Evolutionary conservation across 257 asterid genomes (phyloP).

Genomic region (Penstemon barbatus): DNA sequence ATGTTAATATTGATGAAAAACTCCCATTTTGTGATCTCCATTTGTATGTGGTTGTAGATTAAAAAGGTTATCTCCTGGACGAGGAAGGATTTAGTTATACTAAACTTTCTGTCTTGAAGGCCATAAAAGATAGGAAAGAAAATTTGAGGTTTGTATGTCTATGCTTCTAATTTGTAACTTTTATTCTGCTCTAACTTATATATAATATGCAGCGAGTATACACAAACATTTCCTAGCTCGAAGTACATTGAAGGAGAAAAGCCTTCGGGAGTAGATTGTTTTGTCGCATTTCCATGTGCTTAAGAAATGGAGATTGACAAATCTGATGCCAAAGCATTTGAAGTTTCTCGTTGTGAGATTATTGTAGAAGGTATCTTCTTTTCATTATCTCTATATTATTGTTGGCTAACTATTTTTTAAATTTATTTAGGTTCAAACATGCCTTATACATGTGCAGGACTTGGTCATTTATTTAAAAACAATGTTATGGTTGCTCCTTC

Average conservation of each 20-base stretch:
- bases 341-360: constrained; percentile 76
- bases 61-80: constrained; percentile 92
- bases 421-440: constrained; percentile 44
- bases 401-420: no score
- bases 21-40: not conserved
- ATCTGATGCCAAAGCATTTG: constrained; percentile 85
- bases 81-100: constrained; percentile 94
- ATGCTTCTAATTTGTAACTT: constrained; percentile 11
- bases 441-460: constrained; percentile 94
- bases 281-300: constrained; percentile 95
- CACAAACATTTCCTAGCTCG: constrained; percentile 95
- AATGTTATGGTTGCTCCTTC: constrained; percentile 89
- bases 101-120: constrained; percentile 83
- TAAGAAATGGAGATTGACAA: constrained; percentile 88
- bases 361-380: constrained; percentile 77
- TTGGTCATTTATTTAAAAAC: constrained; percentile 78
- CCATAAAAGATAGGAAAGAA: constrained; percentile 84
- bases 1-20: constrained; percentile 25
- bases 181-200: constrained; percentile 33
- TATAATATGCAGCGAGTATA: constrained; percentile 71
- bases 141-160: constrained; percentile 69
- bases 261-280: constrained; percentile 97
- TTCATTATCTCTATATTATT: constrained; percentile 22
- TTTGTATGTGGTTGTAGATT: constrained; percentile 52
- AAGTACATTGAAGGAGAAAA: constrained; percentile 90